Base-by-base conservation (phyloP, 2,329 filamentous ascomycete genomes). In the Cladophialophora immunda region DNA sequence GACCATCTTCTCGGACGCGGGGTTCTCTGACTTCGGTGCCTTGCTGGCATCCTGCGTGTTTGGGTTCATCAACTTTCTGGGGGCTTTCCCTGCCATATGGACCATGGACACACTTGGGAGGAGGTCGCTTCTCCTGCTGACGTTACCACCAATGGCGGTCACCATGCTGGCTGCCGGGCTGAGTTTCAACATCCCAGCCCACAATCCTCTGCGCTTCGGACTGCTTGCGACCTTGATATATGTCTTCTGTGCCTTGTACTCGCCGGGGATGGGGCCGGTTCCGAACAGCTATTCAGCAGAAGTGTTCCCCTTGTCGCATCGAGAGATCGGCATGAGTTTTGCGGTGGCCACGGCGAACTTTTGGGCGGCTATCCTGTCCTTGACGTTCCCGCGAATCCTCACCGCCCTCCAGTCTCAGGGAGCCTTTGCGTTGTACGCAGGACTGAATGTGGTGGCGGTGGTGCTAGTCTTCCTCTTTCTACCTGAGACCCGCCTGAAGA, bases 1-100 rank as follows among this genome's bases (percentile, higher is more conserved):
- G 64, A 83, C 75, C n/a, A 85, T 88, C 64, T 89, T 88, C 74
- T 70, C 82, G 7, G 77, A 85, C 0, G 84, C 84, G 9, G 77
- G 81, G 0, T 82, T 86, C 57, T 76, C 76, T 7, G 76, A 81
- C 53, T 77, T 81, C 8, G 75, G 75, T 3, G 85, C 86, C 1
- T 79, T 89, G 1, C 76, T 79, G 15, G 85, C 84, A 2, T 87
- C 85, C 2, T 80, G 87, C n/a, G 85, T 86, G 0, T 88, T 90
- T 72, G 89, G 89, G 58, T 75, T 88, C 30, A 82, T 90, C 68
- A 90, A 90, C 77, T 90, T 89, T 75, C 65, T 90, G 55, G 89
- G 89, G 68, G 86, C 87, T 15, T 87, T 87, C 75, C 87, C 87
- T 17, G 86, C 85, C 1, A 78, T 88, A 62, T 87, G 83, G 73